These are phyloP conservation scores for Vitis amurensis DNA, from an alignment of 164 flowering plant species.

Conservation along the genomic window DNA sequence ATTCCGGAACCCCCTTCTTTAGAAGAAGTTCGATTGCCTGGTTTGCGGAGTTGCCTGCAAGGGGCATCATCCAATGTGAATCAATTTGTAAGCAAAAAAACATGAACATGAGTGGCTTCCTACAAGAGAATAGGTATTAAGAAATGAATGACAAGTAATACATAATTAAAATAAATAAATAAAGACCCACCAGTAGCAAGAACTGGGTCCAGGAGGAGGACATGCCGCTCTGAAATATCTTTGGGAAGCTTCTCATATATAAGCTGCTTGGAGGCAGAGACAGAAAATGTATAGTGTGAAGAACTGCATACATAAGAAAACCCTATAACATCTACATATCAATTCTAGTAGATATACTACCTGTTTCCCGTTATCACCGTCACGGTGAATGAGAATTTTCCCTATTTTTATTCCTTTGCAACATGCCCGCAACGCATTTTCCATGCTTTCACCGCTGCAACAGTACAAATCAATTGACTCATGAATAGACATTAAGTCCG, in stretches of 20 bases:
- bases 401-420: constrained; percentile 79
- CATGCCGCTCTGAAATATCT: constrained; percentile 70
- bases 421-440: constrained; percentile 74
- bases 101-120: neutral
- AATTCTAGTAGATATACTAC: constrained; percentile 17
- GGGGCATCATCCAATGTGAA: neutral
- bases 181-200: constrained; percentile 57
- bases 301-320: no score
- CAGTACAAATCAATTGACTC: no score
- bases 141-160: no score
- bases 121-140: no score
- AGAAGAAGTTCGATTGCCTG: constrained; percentile 64
- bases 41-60: constrained; percentile 71
- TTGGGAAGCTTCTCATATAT: constrained; percentile 66
- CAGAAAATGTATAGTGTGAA: neutral
- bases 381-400: constrained; percentile 69
- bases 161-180: neutral
- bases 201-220: constrained; percentile 63
- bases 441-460: constrained; percentile 77
- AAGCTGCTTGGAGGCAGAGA: constrained; percentile 32
- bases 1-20: constrained; percentile 68
- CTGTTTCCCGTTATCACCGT: constrained; percentile 75
- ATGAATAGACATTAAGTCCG: no score
- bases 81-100: neutral
- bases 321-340: no score